These are phyloP conservation scores for Oryza officinalis DNA, from an alignment of 176 grass and related monocot genomes.

Conservation along the genomic window DNA sequence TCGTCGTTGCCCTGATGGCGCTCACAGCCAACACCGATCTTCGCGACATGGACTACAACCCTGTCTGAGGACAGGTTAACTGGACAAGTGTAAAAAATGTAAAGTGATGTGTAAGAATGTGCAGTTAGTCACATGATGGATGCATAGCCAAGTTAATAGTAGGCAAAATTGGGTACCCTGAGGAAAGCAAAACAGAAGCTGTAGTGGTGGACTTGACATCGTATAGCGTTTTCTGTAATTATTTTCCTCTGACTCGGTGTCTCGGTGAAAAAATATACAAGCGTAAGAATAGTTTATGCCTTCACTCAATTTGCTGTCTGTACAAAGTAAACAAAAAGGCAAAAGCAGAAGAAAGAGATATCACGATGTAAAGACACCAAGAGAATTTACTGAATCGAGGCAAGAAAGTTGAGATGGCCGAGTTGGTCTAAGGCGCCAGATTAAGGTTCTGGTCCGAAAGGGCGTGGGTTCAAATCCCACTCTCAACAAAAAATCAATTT, in stretches of 20 bases:
- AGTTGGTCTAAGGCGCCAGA: conserved; percentile 68
- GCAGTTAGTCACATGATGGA: no score
- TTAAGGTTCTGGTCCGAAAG: conserved; percentile 74
- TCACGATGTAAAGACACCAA: no score
- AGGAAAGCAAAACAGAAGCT: background rate
- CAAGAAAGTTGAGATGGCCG: conserved; percentile 54
- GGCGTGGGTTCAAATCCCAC: conserved; percentile 80
- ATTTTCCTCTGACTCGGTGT: background rate
- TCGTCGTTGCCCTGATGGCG: conserved; percentile 67
- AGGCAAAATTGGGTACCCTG: no score
- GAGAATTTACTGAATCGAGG: no score
- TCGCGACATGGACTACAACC: background rate
- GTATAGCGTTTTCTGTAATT: background rate
- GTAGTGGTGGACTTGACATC: background rate
- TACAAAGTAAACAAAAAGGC: no score
- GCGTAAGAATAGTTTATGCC: background rate
- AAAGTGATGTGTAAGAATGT: background rate
- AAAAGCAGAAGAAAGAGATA: no score
- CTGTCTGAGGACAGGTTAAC: no score
- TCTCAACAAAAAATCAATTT: conserved; percentile 21
- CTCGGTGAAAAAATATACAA: no score
- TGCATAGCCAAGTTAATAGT: no score
- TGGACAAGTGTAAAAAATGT: background rate
- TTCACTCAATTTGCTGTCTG: background rate
- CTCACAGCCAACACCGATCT: conserved; percentile 29